Evolutionary conservation across 805 yeast species (phyloP).

Genomic region (Starmerella gropengiesseri): DNA sequence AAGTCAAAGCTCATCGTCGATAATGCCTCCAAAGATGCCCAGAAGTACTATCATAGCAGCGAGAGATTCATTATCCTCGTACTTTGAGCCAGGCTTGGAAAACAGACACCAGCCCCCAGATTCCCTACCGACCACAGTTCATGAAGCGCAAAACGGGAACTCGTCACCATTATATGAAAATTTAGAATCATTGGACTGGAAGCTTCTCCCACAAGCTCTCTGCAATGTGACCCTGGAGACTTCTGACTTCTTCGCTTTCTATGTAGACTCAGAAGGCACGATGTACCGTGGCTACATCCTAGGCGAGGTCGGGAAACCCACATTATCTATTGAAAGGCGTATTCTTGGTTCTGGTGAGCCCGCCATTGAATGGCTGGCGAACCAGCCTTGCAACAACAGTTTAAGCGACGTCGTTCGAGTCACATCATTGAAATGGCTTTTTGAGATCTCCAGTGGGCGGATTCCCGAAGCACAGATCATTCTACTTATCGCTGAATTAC

Average conservation of each 20-base stretch:
- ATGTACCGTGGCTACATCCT: slow-evolving; percentile 1
- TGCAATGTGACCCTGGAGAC: background rate
- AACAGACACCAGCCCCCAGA: too few species aligned
- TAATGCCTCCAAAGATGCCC: too few species aligned
- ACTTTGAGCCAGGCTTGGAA: too few species aligned
- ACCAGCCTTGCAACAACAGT: background rate
- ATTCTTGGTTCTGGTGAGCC: background rate
- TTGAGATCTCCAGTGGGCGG: background rate
- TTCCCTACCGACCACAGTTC: too few species aligned
- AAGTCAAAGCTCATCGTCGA: too few species aligned
- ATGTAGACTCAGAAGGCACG: background rate
- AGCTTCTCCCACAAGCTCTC: background rate
- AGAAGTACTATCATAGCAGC: too few species aligned
- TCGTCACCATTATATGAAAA: background rate
- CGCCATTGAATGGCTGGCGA: background rate
- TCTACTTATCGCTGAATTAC: slow-evolving; percentile 1
- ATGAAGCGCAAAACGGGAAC: too few species aligned
- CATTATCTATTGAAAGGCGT: too few species aligned
- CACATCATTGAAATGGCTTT: background rate
- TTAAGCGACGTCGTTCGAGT: slow-evolving; percentile 1
- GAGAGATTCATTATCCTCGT: too few species aligned
- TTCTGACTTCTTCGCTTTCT: slow-evolving; percentile 1
- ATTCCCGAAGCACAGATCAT: background rate
- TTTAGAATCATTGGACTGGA: background rate
- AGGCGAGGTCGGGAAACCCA: background rate